Percentiles rank a stretch among this genome's conserved stretches.
These are phyloP conservation scores for Peltaster fructicola DNA, from an alignment of 2,329 filamentous ascomycete genomes.

Conservation along the genomic window DNA sequence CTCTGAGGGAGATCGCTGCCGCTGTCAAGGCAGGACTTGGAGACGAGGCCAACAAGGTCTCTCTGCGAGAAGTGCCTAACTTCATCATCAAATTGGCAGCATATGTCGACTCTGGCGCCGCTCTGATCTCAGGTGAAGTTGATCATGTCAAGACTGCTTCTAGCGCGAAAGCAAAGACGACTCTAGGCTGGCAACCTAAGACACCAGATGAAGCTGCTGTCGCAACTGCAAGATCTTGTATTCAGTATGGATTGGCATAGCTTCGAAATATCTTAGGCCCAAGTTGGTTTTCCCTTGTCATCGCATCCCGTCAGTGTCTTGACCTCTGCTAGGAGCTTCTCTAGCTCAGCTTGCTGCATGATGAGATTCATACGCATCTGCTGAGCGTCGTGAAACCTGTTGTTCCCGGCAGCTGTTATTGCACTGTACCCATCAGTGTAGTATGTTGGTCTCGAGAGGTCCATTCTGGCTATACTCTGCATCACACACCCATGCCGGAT, in stretches of 20 bases:
- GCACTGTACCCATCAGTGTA: no score
- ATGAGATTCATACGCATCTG: neutral
- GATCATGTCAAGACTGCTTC: slow-evolving; percentile 7
- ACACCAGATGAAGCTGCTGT: slow-evolving; percentile 11
- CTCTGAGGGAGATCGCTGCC: slow-evolving; percentile 10
- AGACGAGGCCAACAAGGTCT: slow-evolving; percentile 7
- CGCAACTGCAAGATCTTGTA: slow-evolving; percentile 32
- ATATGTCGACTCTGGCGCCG: slow-evolving; percentile 9
- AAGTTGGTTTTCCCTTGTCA: slow-evolving; percentile 39
- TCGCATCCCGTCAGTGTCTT: slow-evolving; percentile 3
- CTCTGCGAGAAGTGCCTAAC: slow-evolving; percentile 9
- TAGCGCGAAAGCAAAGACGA: slow-evolving; percentile 13
- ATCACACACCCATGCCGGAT: no score
- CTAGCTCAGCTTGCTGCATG: slow-evolving; percentile 1
- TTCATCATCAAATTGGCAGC: slow-evolving; percentile 8
- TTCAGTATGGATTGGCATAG: no score
- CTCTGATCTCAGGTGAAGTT: slow-evolving; percentile 10
- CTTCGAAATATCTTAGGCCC: no score
- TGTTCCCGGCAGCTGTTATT: no score
- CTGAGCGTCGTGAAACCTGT: no score
- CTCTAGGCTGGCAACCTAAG: slow-evolving; percentile 12
- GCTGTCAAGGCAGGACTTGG: slow-evolving; percentile 10
- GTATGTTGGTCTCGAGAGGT: no score
- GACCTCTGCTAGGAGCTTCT: slow-evolving; percentile 2
- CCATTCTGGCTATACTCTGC: no score